Base-by-base conservation (phyloP, 768 basidiomycete species). In the Trametes cinnabarina region DNA sequence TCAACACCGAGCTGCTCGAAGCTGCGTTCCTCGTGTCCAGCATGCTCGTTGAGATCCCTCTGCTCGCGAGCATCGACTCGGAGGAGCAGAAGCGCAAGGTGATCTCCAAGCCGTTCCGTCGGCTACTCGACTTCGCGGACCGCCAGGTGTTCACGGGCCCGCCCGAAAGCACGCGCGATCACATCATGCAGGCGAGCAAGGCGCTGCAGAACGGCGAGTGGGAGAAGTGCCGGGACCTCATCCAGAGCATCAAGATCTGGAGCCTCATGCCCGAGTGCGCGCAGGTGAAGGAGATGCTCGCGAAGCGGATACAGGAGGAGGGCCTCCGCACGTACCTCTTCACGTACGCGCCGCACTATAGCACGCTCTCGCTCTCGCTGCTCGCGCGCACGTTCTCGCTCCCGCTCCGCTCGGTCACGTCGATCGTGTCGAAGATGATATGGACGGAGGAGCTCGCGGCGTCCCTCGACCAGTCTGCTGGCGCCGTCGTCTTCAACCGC, bases 171-270 rank as follows among this genome's bases (percentile, higher is more conserved):
- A 98, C 96, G 30, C 80, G 97, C 32, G 97, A 99, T 68, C 97
- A 98, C 70, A 96, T 99, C 72, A 97, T 98, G 92, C 96, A 98
- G 73, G 97, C 97, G 2, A 92, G 90, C 74, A 98, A 94, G 73
- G 95, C 97, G 1, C 73, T 99, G 46, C 94, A 98, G 74, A 86
- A 90, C 61, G 97, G 96, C 17, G 94, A 98, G 66, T 99, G 97
- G 97, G 91, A 96, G 71, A 87, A 88, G 68, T 96, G 94, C 67
- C 84, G 90, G 44, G 95, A 98, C 68, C 79, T 99, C 52, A 85
- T 98, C 51, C 88, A 94, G 70, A 87, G 88, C 69, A 98, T 98
- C 80, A 98, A 97, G 74, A 94, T 98, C 32, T 98, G 97, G 97
- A 88, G 85, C 65, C 74, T 99, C 60, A 94, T 99, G 90, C 94